Evolutionary conservation across 441 rosid genomes (phyloP).

Genomic region (Brassica hybrid): DNA sequence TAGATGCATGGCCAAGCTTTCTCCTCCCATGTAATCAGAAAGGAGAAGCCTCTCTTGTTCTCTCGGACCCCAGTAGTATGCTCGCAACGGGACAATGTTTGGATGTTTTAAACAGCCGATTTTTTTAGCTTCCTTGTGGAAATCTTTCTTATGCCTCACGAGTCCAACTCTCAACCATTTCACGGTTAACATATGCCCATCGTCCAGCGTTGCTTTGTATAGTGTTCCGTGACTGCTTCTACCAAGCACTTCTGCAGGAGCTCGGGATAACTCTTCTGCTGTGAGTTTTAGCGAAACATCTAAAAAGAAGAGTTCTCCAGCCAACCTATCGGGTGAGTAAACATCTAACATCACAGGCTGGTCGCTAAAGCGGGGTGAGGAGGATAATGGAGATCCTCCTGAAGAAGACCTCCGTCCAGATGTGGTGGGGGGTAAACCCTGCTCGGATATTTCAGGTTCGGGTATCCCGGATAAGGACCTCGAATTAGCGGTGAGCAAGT

Average conservation of each 20-base stretch:
- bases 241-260: constrained; percentile 98
- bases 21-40: constrained; percentile 81
- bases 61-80: constrained; percentile 96
- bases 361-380: constrained; percentile 76
- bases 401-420: constrained; percentile 84
- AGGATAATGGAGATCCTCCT: constrained; percentile 76
- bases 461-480: constrained; percentile 76
- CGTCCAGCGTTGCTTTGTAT: constrained; percentile 89
- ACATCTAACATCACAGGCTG: constrained; percentile 78
- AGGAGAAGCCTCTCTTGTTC: constrained; percentile 96
- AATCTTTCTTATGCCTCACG: constrained; percentile 88
- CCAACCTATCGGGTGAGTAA: constrained; percentile 90
- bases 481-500: constrained; percentile 81
- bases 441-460: constrained; percentile 73
- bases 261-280: constrained; percentile 93
- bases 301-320: constrained; percentile 85
- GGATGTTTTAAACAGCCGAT: constrained; percentile 81
- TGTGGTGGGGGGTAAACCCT: constrained; percentile 53
- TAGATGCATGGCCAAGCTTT: constrained; percentile 89
- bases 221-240: constrained; percentile 97
- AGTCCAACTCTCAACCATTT: constrained; percentile 96
- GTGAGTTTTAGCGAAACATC: constrained; percentile 78
- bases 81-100: constrained; percentile 77
- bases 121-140: constrained; percentile 80
- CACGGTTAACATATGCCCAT: constrained; percentile 85